These are phyloP conservation scores for Rhizoclosmatium sp. DNA, from an alignment of 192 early-diverging fungal genomes.

Conservation along the genomic window DNA sequence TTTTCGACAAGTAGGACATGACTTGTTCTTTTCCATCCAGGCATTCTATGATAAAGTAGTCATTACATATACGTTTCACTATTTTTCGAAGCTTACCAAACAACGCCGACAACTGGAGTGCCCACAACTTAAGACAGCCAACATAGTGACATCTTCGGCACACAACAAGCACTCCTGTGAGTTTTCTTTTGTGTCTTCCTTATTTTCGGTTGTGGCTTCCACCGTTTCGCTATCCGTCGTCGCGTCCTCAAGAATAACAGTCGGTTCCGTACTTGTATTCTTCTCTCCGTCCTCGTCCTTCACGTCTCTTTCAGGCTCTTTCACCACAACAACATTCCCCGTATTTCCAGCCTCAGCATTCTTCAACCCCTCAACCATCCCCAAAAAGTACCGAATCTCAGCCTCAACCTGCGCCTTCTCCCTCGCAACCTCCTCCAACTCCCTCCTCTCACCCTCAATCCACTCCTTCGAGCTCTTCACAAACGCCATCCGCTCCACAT, in stretches of 20 bases:
- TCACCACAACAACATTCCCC: neutral
- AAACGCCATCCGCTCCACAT: slow-evolving; percentile 6
- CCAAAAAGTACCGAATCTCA: slow-evolving; percentile 27
- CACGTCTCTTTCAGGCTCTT: neutral
- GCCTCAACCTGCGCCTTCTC: slow-evolving; percentile 6
- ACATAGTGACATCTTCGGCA: slow-evolving; percentile 22
- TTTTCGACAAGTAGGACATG: slow-evolving; percentile 27
- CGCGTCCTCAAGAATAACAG: neutral
- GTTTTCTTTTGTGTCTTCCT: neutral
- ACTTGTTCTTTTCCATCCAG: slow-evolving; percentile 27
- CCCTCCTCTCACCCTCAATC: neutral
- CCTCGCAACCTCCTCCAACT: neutral
- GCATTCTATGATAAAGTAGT: neutral
- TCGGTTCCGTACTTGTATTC: neutral
- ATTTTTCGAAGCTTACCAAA: slow-evolving; percentile 6
- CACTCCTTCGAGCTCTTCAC: neutral
- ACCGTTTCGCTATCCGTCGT: neutral
- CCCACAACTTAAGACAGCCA: slow-evolving; percentile 29
- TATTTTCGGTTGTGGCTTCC: neutral
- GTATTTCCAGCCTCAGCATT: neutral
- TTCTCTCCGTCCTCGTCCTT: neutral
- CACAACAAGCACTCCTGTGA: slow-evolving; percentile 14
- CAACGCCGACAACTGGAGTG: slow-evolving; percentile 31
- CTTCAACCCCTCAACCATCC: slow-evolving; percentile 23
- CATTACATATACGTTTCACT: too few relatives aligned